Evolutionary conservation across 2,329 filamentous ascomycete species (phyloP).

Genomic region (Xylaria sp.): DNA sequence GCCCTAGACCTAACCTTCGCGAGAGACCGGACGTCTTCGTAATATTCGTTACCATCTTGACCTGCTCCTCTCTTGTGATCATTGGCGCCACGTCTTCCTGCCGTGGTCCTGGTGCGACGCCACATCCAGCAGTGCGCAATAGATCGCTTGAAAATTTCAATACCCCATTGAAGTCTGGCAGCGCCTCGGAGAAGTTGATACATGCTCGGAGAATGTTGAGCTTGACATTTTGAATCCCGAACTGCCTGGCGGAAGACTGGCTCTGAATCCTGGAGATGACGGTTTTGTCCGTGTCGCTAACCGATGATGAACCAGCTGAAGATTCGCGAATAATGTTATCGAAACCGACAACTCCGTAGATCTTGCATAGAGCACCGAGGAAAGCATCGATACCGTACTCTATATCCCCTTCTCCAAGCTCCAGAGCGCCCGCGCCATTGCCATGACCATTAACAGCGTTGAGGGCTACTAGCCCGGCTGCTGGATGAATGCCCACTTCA

Average conservation of each 20-base stretch:
- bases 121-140: conserved; percentile 78
- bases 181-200: conserved; percentile 89
- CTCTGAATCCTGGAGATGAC: conserved; percentile 61
- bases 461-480: conserved; percentile 78
- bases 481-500: conserved; percentile 95
- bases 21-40: conserved; percentile 80
- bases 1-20: conserved; percentile 69
- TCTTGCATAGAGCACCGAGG: conserved; percentile 61
- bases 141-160: conserved; percentile 83
- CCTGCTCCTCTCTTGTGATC: conserved; percentile 80
- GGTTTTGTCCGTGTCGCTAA: conserved; percentile 53
- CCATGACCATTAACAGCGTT: conserved; percentile 56
- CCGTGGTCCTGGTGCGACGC: conserved; percentile 72
- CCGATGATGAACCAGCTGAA: conserved; percentile 25
- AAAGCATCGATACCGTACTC: conserved; percentile 68
- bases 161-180: conserved; percentile 91
- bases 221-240: conserved; percentile 80
- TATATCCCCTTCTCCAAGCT: conserved; percentile 66
- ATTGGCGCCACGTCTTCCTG: conserved; percentile 70
- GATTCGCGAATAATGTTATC: conserved; percentile 40
- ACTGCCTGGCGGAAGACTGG: conserved; percentile 62
- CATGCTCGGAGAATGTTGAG: conserved; percentile 86
- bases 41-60: conserved; percentile 82
- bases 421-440: conserved; percentile 57
- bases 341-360: conserved; percentile 65